Evolutionary conservation across 2,329 filamentous ascomycete species (phyloP).

Genomic region (Verticillium tricorpus): DNA sequence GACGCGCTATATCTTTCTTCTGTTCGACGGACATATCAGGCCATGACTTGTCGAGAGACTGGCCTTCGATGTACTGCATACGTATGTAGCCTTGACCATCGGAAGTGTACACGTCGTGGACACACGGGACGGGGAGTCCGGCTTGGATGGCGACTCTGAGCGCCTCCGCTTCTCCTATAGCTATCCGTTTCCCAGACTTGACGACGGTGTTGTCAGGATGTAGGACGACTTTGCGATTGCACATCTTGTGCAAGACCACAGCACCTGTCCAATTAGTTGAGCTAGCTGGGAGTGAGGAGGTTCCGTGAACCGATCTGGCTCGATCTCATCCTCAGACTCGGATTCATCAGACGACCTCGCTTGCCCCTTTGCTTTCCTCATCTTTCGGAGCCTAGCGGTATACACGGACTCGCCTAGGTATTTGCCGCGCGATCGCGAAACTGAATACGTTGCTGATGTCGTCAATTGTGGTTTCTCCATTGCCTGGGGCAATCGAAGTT

Average conservation of each 20-base stretch:
- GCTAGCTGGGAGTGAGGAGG: not conserved
- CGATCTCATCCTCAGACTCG: constrained; percentile 17
- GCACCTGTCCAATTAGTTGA: constrained; percentile 12
- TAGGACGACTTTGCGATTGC: constrained; percentile 17
- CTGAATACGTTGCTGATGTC: constrained; percentile 5
- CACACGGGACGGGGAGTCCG: constrained; percentile 17
- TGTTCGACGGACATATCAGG: constrained; percentile 14
- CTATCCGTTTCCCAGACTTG: constrained; percentile 21
- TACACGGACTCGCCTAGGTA: constrained; percentile 10
- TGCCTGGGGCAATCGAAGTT: not conserved
- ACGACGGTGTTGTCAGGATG: constrained; percentile 17
- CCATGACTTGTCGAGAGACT: constrained; percentile 21
- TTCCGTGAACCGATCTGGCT: constrained; percentile 14
- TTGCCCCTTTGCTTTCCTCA: constrained; percentile 13
- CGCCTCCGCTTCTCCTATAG: constrained; percentile 19
- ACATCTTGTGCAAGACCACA: constrained; percentile 15
- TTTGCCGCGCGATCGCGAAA: constrained; percentile 15
- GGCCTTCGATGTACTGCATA: constrained; percentile 21
- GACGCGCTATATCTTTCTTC: constrained; percentile 16
- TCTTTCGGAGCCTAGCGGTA: constrained; percentile 11
- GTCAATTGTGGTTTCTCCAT: not conserved
- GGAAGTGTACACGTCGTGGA: constrained; percentile 11
- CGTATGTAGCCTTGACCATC: constrained; percentile 15
- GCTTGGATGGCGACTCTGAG: constrained; percentile 14
- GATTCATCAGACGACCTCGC: constrained; percentile 17